Evolutionary conservation across 441 rosid genomes (phyloP).

Genomic region (Biscutella laevigata): DNA sequence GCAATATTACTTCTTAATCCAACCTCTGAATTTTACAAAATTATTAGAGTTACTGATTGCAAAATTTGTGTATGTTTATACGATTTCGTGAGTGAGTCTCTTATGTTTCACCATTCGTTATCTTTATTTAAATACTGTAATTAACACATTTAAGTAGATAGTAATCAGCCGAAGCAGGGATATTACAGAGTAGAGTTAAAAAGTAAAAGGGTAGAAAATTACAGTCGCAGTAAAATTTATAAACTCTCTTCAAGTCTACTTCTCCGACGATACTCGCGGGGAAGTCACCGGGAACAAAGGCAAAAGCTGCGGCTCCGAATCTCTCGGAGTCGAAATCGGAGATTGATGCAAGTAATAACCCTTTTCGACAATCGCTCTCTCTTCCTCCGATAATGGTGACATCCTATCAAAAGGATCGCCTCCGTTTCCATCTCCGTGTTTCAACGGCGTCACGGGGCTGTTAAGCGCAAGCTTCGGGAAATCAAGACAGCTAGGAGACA

Average conservation of each 20-base stretch:
- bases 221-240: slow-evolving; percentile 12
- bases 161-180: background rate
- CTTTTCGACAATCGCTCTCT: slow-evolving; percentile 69
- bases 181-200: background rate
- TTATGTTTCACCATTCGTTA: background rate
- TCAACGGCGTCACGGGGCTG: slow-evolving; percentile 84
- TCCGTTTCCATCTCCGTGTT: slow-evolving; percentile 44
- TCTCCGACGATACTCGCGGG: slow-evolving; percentile 29
- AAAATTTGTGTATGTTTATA: too few species aligned
- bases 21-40: too few species aligned
- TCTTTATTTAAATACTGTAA: background rate
- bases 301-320: slow-evolving; percentile 72
- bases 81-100: too few species aligned
- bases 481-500: slow-evolving; percentile 80
- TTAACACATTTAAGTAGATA: background rate
- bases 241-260: background rate
- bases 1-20: background rate
- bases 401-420: slow-evolving; percentile 37
- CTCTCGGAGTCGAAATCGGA: slow-evolving; percentile 81
- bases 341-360: slow-evolving; percentile 84
- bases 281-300: slow-evolving; percentile 82
- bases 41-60: too few species aligned
- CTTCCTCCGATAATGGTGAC: slow-evolving; percentile 65
- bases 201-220: background rate
- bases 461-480: slow-evolving; percentile 72